A percentile compares a stretch with the other conserved stretches of the same genome.
These are phyloP conservation scores for Acorus gramineus DNA, from an alignment of 106 monocot species.

Conservation along the genomic window DNA sequence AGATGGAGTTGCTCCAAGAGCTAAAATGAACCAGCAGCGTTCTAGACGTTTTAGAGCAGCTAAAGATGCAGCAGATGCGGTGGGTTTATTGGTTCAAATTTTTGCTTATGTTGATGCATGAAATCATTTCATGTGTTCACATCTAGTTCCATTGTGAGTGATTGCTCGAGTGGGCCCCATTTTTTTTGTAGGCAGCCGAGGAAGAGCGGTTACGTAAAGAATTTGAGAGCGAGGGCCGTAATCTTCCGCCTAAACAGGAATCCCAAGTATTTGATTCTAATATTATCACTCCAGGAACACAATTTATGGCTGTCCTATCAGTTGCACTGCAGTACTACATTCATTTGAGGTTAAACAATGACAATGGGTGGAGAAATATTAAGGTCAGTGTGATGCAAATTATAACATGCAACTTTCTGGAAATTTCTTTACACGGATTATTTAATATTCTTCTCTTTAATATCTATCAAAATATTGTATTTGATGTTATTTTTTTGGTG, in stretches of 20 bases:
- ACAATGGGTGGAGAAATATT: conserved; percentile 84
- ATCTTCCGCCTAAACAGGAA: conserved; percentile 85
- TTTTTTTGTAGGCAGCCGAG: conserved; percentile 62
- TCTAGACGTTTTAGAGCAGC: conserved; percentile 98
- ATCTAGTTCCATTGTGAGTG: no score
- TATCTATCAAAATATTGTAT: not conserved
- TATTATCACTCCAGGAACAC: conserved; percentile 97
- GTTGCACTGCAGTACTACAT: conserved; percentile 84
- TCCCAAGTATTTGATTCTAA: conserved; percentile 91
- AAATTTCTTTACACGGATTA: no score
- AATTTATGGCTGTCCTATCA: conserved; percentile 87
- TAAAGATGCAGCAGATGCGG: conserved; percentile 95
- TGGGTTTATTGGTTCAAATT: conserved; percentile 20
- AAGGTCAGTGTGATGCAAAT: conserved; percentile 37
- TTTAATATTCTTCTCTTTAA: no score
- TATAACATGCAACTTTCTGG: not conserved
- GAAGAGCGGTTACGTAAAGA: conserved; percentile 75
- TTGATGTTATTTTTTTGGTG: not conserved
- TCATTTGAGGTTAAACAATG: conserved; percentile 77
- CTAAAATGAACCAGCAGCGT: conserved; percentile 99
- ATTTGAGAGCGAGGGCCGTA: conserved; percentile 94
- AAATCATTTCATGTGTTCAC: no score
- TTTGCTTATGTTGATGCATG: no score
- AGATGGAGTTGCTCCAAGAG: conserved; percentile 99
- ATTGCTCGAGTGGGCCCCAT: no score